Conservation (phyloP, 352 stramenopile species). For the Globisporangium ultimum region DNA sequence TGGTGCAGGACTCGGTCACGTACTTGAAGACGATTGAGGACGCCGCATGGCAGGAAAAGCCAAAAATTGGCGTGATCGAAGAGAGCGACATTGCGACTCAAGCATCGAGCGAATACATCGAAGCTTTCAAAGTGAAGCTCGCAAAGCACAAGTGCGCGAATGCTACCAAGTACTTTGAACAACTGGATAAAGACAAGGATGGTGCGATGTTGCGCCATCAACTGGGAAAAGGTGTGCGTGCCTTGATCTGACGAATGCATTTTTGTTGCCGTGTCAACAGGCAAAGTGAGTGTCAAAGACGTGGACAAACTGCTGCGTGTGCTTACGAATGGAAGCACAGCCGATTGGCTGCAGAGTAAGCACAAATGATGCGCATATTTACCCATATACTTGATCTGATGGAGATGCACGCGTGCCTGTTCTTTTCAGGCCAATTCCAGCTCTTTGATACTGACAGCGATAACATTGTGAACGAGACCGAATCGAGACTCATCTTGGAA, state of each 20-base stretch:
- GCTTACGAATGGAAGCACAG: slow-evolving; percentile 29
- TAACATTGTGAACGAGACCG: slow-evolving; percentile 43
- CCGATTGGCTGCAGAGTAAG: slow-evolving; percentile 42
- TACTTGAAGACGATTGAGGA: slow-evolving; percentile 48
- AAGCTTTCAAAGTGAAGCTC: slow-evolving; percentile 61
- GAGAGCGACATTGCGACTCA: slow-evolving; percentile 22
- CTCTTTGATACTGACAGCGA: slow-evolving; percentile 56
- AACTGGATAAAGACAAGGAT: slow-evolving; percentile 65
- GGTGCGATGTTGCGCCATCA: slow-evolving; percentile 20
- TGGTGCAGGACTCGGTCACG: slow-evolving; percentile 38
- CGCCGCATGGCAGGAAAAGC: slow-evolving; percentile 28
- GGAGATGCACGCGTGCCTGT: background rate
- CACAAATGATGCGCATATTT: background rate
- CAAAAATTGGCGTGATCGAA: slow-evolving; percentile 34
- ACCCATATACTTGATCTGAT: background rate
- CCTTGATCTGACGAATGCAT: background rate
- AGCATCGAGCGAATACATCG: slow-evolving; percentile 34
- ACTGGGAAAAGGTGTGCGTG: background rate
- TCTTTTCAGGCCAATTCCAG: slow-evolving; percentile 46
- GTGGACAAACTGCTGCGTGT: slow-evolving; percentile 40
- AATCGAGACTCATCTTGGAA: slow-evolving; percentile 56
- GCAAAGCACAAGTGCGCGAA: slow-evolving; percentile 53
- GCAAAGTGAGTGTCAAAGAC: slow-evolving; percentile 39
- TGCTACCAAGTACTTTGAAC: slow-evolving; percentile 35
- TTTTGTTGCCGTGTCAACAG: slow-evolving; percentile 12